phyloP scores from a whole-genome alignment of 2,329 filamentous ascomycete species.

The Neonectria ditissima region DNA sequence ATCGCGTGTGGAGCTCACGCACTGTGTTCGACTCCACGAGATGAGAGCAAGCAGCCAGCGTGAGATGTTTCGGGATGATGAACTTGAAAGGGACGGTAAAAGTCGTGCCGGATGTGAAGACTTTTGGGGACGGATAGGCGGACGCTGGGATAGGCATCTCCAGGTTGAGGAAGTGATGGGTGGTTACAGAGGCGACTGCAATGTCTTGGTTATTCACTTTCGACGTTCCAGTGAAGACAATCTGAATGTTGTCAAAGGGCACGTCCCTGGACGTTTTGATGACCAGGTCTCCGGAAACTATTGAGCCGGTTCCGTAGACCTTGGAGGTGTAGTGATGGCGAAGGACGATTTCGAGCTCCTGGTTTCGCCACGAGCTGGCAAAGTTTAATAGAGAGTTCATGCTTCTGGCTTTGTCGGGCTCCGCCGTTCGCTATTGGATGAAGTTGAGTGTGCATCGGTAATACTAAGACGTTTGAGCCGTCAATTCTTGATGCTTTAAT shows the following conservation, averaged over 20 bases:
- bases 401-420: background rate
- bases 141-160: slow-evolving; percentile 38
- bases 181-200: background rate
- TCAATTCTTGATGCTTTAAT: background rate
- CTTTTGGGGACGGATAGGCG: slow-evolving; percentile 26
- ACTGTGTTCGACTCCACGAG: slow-evolving; percentile 24
- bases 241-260: background rate
- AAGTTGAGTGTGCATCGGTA: background rate
- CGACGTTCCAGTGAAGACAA: background rate
- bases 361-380: background rate
- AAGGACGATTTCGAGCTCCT: slow-evolving; percentile 4
- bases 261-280: background rate
- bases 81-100: slow-evolving; percentile 41
- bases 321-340: slow-evolving; percentile 13
- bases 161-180: slow-evolving; percentile 37
- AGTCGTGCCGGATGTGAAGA: slow-evolving; percentile 33
- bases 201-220: background rate
- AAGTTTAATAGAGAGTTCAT: background rate
- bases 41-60: slow-evolving; percentile 35
- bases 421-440: background rate
- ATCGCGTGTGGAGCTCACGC: slow-evolving; percentile 30
- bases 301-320: slow-evolving; percentile 6
- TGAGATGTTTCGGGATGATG: slow-evolving; percentile 39
- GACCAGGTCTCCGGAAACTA: slow-evolving; percentile 1
- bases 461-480: background rate